These are phyloP conservation scores for Neolentinus lepideus DNA, from an alignment of 1,284 basidiomycete genomes.

Conservation along the genomic window DNA sequence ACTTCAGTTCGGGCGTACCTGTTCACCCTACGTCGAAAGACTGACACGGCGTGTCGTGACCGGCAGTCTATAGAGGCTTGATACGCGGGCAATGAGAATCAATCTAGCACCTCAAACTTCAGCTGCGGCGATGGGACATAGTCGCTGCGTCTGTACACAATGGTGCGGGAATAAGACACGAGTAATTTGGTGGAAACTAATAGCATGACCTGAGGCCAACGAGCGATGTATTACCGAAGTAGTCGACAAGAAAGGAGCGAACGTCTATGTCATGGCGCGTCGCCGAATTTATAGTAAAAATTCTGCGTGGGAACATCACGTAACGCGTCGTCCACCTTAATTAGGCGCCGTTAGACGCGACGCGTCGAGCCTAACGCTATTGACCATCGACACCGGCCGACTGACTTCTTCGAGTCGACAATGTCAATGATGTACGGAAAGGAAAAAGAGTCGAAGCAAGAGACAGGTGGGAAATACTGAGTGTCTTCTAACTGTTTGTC, in stretches of 20 bases:
- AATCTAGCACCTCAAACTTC: slow-evolving; percentile 16
- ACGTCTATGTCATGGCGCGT: too few relatives aligned
- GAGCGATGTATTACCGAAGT: background rate
- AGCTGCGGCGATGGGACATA: slow-evolving; percentile 23
- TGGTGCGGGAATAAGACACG: slow-evolving; percentile 14
- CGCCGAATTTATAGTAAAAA: background rate
- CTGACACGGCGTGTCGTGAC: background rate
- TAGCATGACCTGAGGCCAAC: background rate
- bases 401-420: slow-evolving; percentile 8
- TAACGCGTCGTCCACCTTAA: background rate
- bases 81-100: background rate
- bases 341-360: background rate
- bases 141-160: slow-evolving; percentile 30
- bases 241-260: background rate
- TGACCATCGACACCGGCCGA: slow-evolving; percentile 1
- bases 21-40: background rate
- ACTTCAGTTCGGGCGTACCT: too few relatives aligned
- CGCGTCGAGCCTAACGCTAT: slow-evolving; percentile 5
- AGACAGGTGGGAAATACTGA: slow-evolving; percentile 24
- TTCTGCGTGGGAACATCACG: background rate
- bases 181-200: background rate
- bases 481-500: background rate
- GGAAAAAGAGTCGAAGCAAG: slow-evolving; percentile 50
- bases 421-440: slow-evolving; percentile 67
- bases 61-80: background rate